phyloP scores from a whole-genome alignment of 805 yeast species.

The Sporopachydermia lactativora region DNA sequence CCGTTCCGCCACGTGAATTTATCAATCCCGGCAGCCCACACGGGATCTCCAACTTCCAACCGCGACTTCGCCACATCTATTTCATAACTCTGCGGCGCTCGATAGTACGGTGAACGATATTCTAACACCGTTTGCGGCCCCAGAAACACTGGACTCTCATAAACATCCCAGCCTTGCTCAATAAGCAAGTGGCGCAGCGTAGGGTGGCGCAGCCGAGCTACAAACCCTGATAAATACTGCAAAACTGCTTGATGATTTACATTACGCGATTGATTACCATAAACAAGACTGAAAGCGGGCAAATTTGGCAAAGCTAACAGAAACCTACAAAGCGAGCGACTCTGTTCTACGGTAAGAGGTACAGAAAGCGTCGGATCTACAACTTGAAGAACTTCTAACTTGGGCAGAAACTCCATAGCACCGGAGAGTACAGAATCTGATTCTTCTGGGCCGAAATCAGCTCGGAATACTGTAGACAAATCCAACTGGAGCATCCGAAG shows the following conservation, averaged over 20 bases:
- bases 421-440: no score
- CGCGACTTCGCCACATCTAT: neutral
- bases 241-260: neutral
- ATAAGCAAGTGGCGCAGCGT: neutral
- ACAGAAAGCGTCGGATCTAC: neutral
- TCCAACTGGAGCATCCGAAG: neutral
- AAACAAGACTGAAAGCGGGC: neutral
- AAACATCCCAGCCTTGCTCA: conserved; percentile 1
- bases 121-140: neutral
- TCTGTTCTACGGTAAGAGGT: neutral
- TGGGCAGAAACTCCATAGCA: no score
- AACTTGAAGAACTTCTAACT: neutral
- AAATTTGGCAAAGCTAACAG: neutral
- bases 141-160: neutral
- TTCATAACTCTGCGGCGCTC: neutral
- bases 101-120: neutral
- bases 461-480: neutral
- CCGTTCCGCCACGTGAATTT: neutral
- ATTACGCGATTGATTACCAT: neutral
- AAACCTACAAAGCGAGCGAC: neutral
- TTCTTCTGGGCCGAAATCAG: no score
- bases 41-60: neutral
- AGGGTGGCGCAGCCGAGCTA: neutral
- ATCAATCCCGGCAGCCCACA: neutral
- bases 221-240: neutral